Percentiles rank a stretch among this genome's conserved stretches.
Conservation (phyloP, 2,329 filamentous ascomycete species). For the Alternaria longipes region DNA sequence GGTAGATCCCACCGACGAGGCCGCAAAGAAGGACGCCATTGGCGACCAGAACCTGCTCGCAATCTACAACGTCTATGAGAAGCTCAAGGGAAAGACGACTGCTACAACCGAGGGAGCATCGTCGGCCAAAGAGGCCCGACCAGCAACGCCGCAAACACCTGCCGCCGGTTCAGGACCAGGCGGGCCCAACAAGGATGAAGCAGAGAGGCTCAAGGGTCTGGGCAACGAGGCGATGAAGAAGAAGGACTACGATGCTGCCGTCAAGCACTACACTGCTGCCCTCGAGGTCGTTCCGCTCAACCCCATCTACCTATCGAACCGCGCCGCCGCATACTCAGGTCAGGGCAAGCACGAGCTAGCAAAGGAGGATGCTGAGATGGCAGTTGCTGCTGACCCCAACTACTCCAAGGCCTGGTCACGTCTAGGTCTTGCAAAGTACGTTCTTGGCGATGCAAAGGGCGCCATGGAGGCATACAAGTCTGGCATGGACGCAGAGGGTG, state of each 20-base stretch:
- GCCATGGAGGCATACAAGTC: conserved; percentile 94
- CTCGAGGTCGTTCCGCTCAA: conserved; percentile 83
- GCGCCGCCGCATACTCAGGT: conserved; percentile 90
- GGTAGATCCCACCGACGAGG: conserved; percentile 82
- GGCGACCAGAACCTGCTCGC: conserved; percentile 86
- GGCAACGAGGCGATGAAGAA: conserved; percentile 95
- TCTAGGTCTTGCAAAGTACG: conserved; percentile 89
- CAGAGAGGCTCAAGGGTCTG: conserved; percentile 86
- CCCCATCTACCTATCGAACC: conserved; percentile 97
- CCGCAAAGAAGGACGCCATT: conserved; percentile 77
- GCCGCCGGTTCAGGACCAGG: conserved; percentile 45
- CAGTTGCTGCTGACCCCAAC: conserved; percentile 84
- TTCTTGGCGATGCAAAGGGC: conserved; percentile 87
- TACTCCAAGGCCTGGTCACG: conserved; percentile 99
- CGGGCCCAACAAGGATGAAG: conserved; percentile 74
- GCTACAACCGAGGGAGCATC: conserved; percentile 56
- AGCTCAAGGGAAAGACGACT: conserved; percentile 75
- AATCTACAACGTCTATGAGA: conserved; percentile 97
- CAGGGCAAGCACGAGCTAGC: conserved; percentile 85
- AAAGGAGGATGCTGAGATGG: conserved; percentile 87
- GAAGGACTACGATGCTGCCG: conserved; percentile 86
- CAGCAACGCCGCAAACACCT: conserved; percentile 51
- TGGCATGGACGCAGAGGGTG: conserved; percentile 93
- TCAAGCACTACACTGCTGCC: conserved; percentile 88
- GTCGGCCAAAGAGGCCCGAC: conserved; percentile 53